phyloP scores from a whole-genome alignment of 306 rosid genomes.

The Hippophae tibetana region DNA sequence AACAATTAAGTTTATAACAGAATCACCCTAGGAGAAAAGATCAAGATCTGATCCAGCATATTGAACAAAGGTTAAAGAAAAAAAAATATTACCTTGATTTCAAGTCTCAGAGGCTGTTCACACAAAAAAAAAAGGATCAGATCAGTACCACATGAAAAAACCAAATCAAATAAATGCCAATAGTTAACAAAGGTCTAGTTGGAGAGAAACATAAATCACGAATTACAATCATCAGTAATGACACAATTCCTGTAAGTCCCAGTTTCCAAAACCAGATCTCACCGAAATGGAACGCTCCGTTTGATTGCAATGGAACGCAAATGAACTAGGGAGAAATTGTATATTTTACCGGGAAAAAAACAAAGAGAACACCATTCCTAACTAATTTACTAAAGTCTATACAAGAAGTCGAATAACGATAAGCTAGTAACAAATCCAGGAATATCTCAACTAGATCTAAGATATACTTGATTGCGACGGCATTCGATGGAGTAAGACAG shows the following conservation, averaged over 20 bases:
- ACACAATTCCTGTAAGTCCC: slow-evolving; percentile 17
- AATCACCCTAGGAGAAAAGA: slow-evolving; percentile 3
- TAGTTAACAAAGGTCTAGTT: background rate
- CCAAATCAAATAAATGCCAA: slow-evolving; percentile 9
- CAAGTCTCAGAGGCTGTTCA: slow-evolving; percentile 98
- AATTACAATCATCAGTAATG: slow-evolving; percentile 8
- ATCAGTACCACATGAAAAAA: slow-evolving; percentile 30
- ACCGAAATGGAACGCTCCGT: slow-evolving; percentile 5
- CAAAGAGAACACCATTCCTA: slow-evolving; percentile 16
- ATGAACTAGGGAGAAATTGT: background rate
- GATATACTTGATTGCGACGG: slow-evolving; percentile 23
- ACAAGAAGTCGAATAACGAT: slow-evolving; percentile 10
- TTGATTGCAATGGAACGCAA: slow-evolving; percentile 9
- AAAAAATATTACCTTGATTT: slow-evolving; percentile 66
- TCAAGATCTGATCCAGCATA: slow-evolving; percentile 12
- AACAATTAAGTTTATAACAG: slow-evolving; percentile 12
- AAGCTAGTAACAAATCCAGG: slow-evolving; percentile 35
- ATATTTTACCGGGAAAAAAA: slow-evolving; percentile 4
- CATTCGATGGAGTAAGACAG: slow-evolving; percentile 16
- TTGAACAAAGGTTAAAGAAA: slow-evolving; percentile 4
- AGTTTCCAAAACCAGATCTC: slow-evolving; percentile 37
- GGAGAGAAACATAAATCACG: background rate
- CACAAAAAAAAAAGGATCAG: slow-evolving; percentile 23
- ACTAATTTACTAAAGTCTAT: slow-evolving; percentile 8
- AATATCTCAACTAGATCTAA: slow-evolving; percentile 52